Conservation (phyloP, 2,329 filamentous ascomycete species). For the Ascochyta fabae region DNA sequence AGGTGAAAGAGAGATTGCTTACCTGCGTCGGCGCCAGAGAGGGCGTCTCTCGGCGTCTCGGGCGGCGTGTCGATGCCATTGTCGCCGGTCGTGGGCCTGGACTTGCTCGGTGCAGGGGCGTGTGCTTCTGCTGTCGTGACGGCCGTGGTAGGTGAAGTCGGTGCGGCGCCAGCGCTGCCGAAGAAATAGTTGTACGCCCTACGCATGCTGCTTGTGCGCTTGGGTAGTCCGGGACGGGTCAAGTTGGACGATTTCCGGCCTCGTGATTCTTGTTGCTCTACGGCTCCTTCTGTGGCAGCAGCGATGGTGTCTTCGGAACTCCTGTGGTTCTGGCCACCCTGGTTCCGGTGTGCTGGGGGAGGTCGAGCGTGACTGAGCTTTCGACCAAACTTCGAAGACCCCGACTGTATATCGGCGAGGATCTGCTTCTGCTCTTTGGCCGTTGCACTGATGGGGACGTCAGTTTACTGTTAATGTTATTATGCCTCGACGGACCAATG, state of each 20-base stretch:
- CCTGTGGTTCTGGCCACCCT: slow-evolving; percentile 29
- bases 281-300: slow-evolving; percentile 34
- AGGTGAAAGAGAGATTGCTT: slow-evolving; percentile 20
- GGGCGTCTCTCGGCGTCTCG: slow-evolving; percentile 38
- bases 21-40: slow-evolving; percentile 22
- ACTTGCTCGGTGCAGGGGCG: slow-evolving; percentile 28
- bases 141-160: slow-evolving; percentile 37
- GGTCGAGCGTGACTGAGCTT: slow-evolving; percentile 35
- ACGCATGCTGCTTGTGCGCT: slow-evolving; percentile 49
- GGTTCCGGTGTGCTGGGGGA: slow-evolving; percentile 29
- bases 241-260: slow-evolving; percentile 43
- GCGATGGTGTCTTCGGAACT: slow-evolving; percentile 38
- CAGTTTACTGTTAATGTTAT: slow-evolving; percentile 15
- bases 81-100: slow-evolving; percentile 27
- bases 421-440: slow-evolving; percentile 49
- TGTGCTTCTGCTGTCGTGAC: slow-evolving; percentile 33
- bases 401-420: slow-evolving; percentile 48
- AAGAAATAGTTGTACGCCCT: slow-evolving; percentile 52
- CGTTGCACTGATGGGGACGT: slow-evolving; percentile 35
- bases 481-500: slow-evolving; percentile 16
- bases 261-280: slow-evolving; percentile 38
- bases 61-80: slow-evolving; percentile 44
- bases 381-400: slow-evolving; percentile 46
- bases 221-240: slow-evolving; percentile 43
- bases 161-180: slow-evolving; percentile 35